These are phyloP conservation scores for Ustilago hordei DNA, from an alignment of 1,284 basidiomycete genomes.

Conservation along the genomic window DNA sequence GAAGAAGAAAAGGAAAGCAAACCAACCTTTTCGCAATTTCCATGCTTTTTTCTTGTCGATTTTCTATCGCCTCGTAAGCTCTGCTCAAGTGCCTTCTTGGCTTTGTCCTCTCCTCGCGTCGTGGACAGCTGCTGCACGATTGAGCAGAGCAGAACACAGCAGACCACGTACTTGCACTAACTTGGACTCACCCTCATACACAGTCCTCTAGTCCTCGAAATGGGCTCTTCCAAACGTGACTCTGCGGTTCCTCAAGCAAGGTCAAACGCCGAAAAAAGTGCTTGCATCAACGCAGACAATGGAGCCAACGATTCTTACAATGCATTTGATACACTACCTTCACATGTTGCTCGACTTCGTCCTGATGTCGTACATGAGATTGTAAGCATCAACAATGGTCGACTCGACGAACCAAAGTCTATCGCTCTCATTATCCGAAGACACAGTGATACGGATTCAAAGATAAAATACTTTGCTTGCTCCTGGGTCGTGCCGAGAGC, in stretches of 20 bases:
- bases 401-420: background rate
- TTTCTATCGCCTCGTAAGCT: background rate
- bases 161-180: too few relatives aligned
- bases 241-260: background rate
- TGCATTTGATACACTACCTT: background rate
- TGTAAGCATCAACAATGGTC: background rate
- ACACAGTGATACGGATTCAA: too few relatives aligned
- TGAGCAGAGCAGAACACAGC: background rate
- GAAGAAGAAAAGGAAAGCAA: background rate
- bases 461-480: background rate
- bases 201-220: background rate
- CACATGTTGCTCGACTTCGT: background rate
- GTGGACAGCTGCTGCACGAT: background rate
- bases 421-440: too few relatives aligned
- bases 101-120: background rate
- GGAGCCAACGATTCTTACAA: background rate
- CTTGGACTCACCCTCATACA: too few relatives aligned
- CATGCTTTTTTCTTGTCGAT: background rate
- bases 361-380: background rate
- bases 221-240: background rate
- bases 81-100: background rate
- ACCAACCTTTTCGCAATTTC: too few relatives aligned
- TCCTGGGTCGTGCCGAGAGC: background rate
- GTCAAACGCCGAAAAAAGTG: constrained; percentile 2
- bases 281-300: constrained; percentile 1